Conservation (phyloP, 208 protist species). For the Lotmaria passim region DNA sequence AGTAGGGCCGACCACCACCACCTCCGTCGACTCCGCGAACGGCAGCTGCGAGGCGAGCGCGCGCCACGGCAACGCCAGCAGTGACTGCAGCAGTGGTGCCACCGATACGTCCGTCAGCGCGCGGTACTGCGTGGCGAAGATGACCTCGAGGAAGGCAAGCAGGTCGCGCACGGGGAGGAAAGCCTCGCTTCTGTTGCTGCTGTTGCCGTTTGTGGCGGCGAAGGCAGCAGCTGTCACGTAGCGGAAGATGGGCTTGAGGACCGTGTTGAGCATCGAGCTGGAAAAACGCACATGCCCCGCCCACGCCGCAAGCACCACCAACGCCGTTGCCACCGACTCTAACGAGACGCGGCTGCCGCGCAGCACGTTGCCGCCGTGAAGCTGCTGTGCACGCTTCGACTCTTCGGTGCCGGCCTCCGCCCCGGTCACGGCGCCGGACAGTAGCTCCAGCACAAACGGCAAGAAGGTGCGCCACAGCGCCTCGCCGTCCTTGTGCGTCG, state of each 20-base stretch:
- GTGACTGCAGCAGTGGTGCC: constrained; percentile 45
- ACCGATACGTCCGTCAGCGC: constrained; percentile 60
- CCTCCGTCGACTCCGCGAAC: constrained; percentile 27
- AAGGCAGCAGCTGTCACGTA: constrained; percentile 34
- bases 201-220: not conserved
- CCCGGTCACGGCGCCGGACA: constrained; percentile 38
- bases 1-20: constrained; percentile 27
- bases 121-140: constrained; percentile 67
- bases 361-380: constrained; percentile 1
- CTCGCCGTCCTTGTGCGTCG: constrained; percentile 64
- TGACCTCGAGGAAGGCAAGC: constrained; percentile 61
- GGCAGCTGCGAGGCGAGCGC: constrained; percentile 37
- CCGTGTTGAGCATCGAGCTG: constrained; percentile 51
- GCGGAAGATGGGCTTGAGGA: constrained; percentile 64
- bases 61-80: constrained; percentile 71
- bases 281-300: constrained; percentile 68
- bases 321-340: constrained; percentile 69
- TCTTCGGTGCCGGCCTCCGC: constrained; percentile 32
- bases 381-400: constrained; percentile 16
- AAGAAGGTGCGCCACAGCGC: constrained; percentile 75
- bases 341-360: constrained; percentile 22
- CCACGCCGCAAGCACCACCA: constrained; percentile 81
- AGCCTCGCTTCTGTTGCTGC: not conserved
- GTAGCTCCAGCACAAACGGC: constrained; percentile 77
- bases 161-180: constrained; percentile 60